Evolutionary conservation across 2,329 filamentous ascomycete species (phyloP).

Genomic region (Sarocladium oryzae): DNA sequence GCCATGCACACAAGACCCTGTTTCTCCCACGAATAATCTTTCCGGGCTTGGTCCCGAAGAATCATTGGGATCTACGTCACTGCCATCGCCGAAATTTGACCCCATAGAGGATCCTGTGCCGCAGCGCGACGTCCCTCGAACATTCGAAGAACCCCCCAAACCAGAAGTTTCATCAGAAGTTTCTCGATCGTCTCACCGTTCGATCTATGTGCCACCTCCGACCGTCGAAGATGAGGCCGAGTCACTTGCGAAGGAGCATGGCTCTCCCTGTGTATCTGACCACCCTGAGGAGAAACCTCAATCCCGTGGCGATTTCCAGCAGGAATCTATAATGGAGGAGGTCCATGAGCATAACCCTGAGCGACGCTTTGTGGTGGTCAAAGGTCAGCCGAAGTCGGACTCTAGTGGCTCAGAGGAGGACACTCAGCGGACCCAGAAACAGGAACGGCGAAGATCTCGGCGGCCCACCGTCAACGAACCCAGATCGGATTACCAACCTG

Average conservation of each 20-base stretch:
- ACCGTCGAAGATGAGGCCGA: constrained; percentile 63
- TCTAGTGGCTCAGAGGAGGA: constrained; percentile 12
- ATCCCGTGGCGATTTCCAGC: constrained; percentile 59
- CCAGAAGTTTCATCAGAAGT: not conserved
- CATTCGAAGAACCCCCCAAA: not conserved
- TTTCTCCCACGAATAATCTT: not conserved
- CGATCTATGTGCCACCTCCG: constrained; percentile 44
- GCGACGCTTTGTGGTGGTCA: constrained; percentile 56
- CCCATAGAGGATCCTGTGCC: constrained; percentile 12
- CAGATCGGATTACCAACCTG: not conserved
- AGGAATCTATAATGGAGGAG: constrained; percentile 60
- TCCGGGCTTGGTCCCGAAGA: not conserved
- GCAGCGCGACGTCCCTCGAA: constrained; percentile 6
- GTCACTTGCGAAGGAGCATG: constrained; percentile 56
- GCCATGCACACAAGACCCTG: not conserved
- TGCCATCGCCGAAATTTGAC: constrained; percentile 27
- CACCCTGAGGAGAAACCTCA: constrained; percentile 37
- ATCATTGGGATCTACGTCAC: not conserved
- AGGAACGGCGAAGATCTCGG: not conserved
- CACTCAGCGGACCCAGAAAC: constrained; percentile 18
- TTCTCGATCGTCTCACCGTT: not conserved
- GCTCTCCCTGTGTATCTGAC: constrained; percentile 26
- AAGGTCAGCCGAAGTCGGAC: constrained; percentile 19
- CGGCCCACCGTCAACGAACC: not conserved
- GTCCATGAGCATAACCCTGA: constrained; percentile 55